These are phyloP conservation scores for Isabelozyma gotoi DNA, from an alignment of 805 yeast genomes.

Conservation along the genomic window DNA sequence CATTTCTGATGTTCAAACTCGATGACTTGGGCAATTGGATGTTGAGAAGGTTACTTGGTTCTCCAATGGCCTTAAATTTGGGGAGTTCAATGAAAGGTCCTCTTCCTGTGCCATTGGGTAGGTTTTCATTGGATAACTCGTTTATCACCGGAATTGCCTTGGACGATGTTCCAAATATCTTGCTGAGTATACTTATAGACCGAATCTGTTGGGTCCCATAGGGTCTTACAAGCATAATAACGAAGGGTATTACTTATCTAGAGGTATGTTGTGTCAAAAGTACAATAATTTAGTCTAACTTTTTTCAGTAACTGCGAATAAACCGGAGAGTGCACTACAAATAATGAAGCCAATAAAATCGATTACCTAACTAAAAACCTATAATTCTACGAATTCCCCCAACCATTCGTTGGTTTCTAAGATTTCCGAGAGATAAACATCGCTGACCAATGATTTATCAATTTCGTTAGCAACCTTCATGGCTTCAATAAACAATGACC, in stretches of 20 bases:
- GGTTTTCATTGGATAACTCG: slow-evolving; percentile 8
- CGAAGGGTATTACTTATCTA: too few relatives aligned
- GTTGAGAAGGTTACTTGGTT: slow-evolving; percentile 36
- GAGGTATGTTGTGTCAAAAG: too few relatives aligned
- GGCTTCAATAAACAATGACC: slow-evolving; percentile 33
- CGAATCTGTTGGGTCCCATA: background rate
- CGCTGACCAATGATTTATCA: slow-evolving; percentile 26
- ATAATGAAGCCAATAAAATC: too few relatives aligned
- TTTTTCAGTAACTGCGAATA: background rate
- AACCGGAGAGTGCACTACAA: background rate
- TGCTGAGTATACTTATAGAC: background rate
- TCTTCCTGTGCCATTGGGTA: slow-evolving; percentile 40
- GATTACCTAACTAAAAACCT: background rate
- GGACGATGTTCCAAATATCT: background rate
- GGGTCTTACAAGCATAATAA: background rate
- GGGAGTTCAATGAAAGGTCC: slow-evolving; percentile 50
- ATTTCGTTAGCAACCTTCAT: slow-evolving; percentile 21
- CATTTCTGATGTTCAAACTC: slow-evolving; percentile 33
- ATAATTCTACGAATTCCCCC: slow-evolving; percentile 15
- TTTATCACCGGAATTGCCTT: background rate
- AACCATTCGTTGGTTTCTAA: slow-evolving; percentile 31
- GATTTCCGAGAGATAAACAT: slow-evolving; percentile 19
- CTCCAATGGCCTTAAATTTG: slow-evolving; percentile 41
- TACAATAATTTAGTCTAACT: background rate
- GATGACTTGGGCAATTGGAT: slow-evolving; percentile 45